A percentile compares a stretch with the other conserved stretches of the same genome.
Conservation (phyloP, 129 eudicot species). For the Solidago caesia region DNA sequence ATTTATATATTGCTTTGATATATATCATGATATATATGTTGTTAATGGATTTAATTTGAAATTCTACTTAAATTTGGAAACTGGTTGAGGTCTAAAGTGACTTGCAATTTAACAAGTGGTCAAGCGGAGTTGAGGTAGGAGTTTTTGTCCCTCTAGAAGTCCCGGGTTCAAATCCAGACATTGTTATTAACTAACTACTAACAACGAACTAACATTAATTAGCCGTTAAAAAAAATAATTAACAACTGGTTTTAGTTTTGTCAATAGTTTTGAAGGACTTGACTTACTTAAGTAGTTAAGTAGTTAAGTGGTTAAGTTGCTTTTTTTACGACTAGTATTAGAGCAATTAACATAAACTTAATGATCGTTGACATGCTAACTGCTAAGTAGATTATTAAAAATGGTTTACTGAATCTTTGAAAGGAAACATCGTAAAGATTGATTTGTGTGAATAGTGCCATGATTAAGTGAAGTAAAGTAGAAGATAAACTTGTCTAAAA, state of each 20-base stretch:
- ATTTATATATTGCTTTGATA: neutral
- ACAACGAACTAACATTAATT: no score
- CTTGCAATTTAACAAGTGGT: no score
- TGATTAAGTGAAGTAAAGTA: conserved; percentile 27
- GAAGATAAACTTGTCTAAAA: neutral
- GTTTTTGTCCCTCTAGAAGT: no score
- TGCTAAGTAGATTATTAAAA: conserved; percentile 18
- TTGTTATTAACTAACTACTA: neutral
- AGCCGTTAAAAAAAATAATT: no score
- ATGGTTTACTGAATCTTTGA: conserved; percentile 12
- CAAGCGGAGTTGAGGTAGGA: no score
- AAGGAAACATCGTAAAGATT: conserved; percentile 14
- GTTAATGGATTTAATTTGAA: no score
- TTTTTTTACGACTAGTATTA: neutral
- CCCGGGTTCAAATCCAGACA: neutral
- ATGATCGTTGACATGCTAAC: conserved; percentile 8
- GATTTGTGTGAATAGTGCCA: conserved; percentile 15
- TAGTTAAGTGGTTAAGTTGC: neutral
- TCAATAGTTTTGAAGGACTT: no score
- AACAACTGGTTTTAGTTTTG: no score
- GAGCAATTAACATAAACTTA: neutral
- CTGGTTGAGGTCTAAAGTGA: no score
- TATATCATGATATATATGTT: neutral
- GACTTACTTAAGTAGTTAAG: neutral
- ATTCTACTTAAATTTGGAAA: no score